phyloP scores from a whole-genome alignment of 495 filamentous ascomycete species.

The Neurospora sp. region DNA sequence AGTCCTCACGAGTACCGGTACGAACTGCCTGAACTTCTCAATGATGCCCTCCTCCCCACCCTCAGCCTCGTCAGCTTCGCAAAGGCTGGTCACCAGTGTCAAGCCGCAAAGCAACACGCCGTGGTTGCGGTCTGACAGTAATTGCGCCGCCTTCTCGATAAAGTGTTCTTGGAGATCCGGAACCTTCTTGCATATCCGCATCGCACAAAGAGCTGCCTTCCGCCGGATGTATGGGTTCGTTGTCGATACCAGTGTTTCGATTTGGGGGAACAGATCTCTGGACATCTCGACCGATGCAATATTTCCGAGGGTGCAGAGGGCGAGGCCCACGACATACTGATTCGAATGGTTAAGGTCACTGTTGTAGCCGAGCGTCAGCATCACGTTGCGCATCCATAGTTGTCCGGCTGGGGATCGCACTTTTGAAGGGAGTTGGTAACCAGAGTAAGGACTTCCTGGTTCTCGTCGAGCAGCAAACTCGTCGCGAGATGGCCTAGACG shows the following conservation, averaged over 20 bases:
- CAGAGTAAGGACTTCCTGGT: conserved; percentile 92
- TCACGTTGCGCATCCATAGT: neutral
- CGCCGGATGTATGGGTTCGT: conserved; percentile 94
- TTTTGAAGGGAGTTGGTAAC: conserved; percentile 98
- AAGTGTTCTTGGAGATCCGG: conserved; percentile 97
- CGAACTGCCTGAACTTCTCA: conserved; percentile 79
- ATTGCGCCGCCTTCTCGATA: conserved; percentile 77
- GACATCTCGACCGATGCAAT: conserved; percentile 98
- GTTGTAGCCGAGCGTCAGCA: conserved; percentile 22
- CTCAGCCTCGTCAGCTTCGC: conserved; percentile 85
- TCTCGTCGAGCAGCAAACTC: conserved; percentile 93
- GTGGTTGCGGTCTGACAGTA: conserved; percentile 88
- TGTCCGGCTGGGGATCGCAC: conserved; percentile 35
- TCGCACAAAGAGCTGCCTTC: conserved; percentile 98
- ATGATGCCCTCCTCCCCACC: conserved; percentile 76
- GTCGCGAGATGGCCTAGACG: conserved; percentile 91
- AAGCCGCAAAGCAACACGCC: conserved; percentile 88
- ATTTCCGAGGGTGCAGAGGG: conserved; percentile 90
- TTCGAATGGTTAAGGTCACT: conserved; percentile 96
- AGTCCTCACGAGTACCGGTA: conserved; percentile 69
- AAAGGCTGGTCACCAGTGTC: conserved; percentile 84
- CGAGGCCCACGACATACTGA: conserved; percentile 95
- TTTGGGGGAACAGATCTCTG: conserved; percentile 90
- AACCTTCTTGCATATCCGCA: conserved; percentile 97
- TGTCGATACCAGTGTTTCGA: conserved; percentile 80